phyloP scores from a whole-genome alignment of 2,329 filamentous ascomycete species.

The Apiospora aurea region DNA sequence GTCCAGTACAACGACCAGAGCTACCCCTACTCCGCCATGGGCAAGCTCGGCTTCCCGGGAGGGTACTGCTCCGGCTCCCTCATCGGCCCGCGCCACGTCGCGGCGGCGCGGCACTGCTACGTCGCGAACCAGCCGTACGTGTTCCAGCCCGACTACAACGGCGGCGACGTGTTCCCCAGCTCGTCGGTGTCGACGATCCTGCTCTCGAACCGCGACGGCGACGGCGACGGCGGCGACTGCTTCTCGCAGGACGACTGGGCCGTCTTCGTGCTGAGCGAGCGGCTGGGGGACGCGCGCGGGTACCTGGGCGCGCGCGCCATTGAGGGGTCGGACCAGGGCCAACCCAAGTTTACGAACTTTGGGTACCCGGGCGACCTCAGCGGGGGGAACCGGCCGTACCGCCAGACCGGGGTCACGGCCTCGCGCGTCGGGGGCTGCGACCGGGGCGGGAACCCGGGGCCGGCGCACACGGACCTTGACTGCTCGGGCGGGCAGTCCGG shows the following conservation, averaged over 20 bases:
- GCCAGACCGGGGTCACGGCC: slow-evolving; percentile 29
- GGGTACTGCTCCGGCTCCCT: slow-evolving; percentile 38
- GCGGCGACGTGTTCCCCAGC: slow-evolving; percentile 32
- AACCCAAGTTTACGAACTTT: slow-evolving; percentile 33
- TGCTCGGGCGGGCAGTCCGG: slow-evolving; percentile 30
- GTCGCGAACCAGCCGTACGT: slow-evolving; percentile 31
- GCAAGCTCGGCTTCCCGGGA: slow-evolving; percentile 33
- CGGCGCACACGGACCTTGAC: slow-evolving; percentile 28
- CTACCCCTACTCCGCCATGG: slow-evolving; percentile 35
- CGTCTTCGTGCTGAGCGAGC: slow-evolving; percentile 37
- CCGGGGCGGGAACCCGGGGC: slow-evolving; percentile 23
- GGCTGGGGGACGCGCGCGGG: slow-evolving; percentile 36
- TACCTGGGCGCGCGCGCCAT: slow-evolving; percentile 34
- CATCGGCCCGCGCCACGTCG: slow-evolving; percentile 39
- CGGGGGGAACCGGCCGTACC: slow-evolving; percentile 28
- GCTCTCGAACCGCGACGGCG: slow-evolving; percentile 24
- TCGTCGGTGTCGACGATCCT: slow-evolving; percentile 28
- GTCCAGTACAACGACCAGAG: slow-evolving; percentile 30
- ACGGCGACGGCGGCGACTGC: slow-evolving; percentile 27
- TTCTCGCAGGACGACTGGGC: slow-evolving; percentile 38
- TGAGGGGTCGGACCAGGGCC: slow-evolving; percentile 23
- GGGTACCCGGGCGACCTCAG: slow-evolving; percentile 30
- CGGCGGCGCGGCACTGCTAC: slow-evolving; percentile 39
- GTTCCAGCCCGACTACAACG: slow-evolving; percentile 37
- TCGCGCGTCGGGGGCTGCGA: slow-evolving; percentile 25